Evolutionary conservation across 768 basidiomycete genomes (phyloP).

Genomic region (Lactifluus pinguis): DNA sequence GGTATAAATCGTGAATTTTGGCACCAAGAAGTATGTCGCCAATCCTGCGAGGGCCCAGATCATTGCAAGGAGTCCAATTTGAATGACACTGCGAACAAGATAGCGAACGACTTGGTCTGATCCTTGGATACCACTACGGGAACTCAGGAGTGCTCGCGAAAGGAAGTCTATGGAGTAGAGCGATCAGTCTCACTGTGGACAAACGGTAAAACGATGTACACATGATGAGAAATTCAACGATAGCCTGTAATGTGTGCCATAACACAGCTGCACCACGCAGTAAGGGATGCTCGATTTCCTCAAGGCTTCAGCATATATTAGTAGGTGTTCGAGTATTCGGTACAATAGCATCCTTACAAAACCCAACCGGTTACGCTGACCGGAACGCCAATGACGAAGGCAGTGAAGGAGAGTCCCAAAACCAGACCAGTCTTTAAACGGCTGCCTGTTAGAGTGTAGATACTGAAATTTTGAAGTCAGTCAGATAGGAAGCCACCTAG

Average conservation of each 20-base stretch:
- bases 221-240: not conserved
- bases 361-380: not conserved
- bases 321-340: not conserved
- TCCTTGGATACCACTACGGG: not conserved
- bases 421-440: not conserved
- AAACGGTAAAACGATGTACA: not conserved
- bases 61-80: not conserved
- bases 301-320: not conserved
- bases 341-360: not conserved
- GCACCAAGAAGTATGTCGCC: not conserved
- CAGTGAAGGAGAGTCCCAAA: not conserved
- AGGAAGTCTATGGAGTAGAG: not conserved
- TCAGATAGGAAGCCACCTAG: not conserved
- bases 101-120: not conserved
- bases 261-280: not conserved
- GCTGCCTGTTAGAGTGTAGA: not conserved
- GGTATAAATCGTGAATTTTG: not conserved
- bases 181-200: not conserved
- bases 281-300: too few species aligned
- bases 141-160: not conserved
- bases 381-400: not conserved
- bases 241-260: too few species aligned
- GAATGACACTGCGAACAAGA: not conserved
- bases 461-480: not conserved
- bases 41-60: not conserved